A percentile compares a stretch with the other conserved stretches of the same genome.
These are phyloP conservation scores for Mayamaea pseudoterrestris DNA, from an alignment of 108 stramenopile species.

Conservation along the genomic window DNA sequence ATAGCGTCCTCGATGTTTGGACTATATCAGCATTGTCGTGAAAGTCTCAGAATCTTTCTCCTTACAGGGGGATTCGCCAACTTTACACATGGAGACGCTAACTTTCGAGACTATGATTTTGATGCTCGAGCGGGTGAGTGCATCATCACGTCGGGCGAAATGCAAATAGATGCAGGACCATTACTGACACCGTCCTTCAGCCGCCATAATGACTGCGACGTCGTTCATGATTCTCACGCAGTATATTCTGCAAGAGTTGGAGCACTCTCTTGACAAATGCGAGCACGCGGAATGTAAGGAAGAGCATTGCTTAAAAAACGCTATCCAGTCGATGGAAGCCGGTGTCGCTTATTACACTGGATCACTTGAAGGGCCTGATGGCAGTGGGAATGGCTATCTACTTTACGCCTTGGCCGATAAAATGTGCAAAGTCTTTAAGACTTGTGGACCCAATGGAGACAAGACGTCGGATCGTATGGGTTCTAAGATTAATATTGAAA, in stretches of 20 bases:
- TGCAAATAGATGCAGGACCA: conserved; percentile 6
- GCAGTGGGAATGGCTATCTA: conserved; percentile 33
- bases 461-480: conserved; percentile 22
- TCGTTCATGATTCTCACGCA: conserved; percentile 28
- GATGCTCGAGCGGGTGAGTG: conserved; percentile 34
- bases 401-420: conserved; percentile 62
- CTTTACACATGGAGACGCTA: conserved; percentile 13
- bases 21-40: conserved; percentile 15
- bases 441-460: conserved; percentile 39
- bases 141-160: conserved; percentile 26
- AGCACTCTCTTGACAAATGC: conserved; percentile 48
- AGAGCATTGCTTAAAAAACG: conserved; percentile 25
- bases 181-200: not conserved
- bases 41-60: conserved; percentile 22
- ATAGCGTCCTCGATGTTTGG: too few relatives aligned
- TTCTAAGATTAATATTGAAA: conserved; percentile 52
- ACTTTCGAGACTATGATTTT: conserved; percentile 20
- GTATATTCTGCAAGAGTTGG: conserved; percentile 29
- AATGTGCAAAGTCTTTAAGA: conserved; percentile 52
- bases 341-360: conserved; percentile 53
- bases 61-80: conserved; percentile 1
- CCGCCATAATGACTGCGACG: conserved; percentile 15
- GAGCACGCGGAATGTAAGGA: conserved; percentile 12
- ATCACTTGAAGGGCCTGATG: conserved; percentile 28
- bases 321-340: conserved; percentile 47